These are phyloP conservation scores for Malassezia dermatis DNA, from an alignment of 1,284 basidiomycete species.

Conservation along the genomic window DNA sequence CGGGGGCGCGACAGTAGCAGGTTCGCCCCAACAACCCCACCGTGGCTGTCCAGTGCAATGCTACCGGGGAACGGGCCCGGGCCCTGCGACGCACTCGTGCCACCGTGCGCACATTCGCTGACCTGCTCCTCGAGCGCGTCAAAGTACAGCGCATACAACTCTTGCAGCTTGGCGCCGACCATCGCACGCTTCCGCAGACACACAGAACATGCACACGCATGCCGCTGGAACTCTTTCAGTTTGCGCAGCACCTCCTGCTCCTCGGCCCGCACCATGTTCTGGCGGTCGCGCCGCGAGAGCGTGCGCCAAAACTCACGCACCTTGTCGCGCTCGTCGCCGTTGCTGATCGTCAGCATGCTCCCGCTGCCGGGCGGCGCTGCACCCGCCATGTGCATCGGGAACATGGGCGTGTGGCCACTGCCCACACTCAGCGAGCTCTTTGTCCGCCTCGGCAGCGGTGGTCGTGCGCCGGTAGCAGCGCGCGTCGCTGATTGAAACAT, in stretches of 20 bases:
- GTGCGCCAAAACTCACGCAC: slow-evolving; percentile 96
- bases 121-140: slow-evolving; percentile 98
- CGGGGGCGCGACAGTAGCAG: slow-evolving; percentile 45
- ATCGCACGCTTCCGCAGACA: slow-evolving; percentile 92
- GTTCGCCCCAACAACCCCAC: slow-evolving; percentile 66
- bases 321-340: slow-evolving; percentile 78
- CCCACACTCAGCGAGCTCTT: slow-evolving; percentile 1
- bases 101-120: slow-evolving; percentile 42
- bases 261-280: slow-evolving; percentile 84
- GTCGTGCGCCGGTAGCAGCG: not conserved
- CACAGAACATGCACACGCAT: slow-evolving; percentile 87
- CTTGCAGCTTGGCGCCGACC: slow-evolving; percentile 97
- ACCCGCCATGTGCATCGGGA: slow-evolving; percentile 10
- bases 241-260: slow-evolving; percentile 91
- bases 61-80: slow-evolving; percentile 96
- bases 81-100: slow-evolving; percentile 60
- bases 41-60: slow-evolving; percentile 78
- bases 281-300: slow-evolving; percentile 73
- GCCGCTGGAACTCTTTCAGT: slow-evolving; percentile 99
- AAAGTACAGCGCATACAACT: slow-evolving; percentile 99
- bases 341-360: slow-evolving; percentile 74
- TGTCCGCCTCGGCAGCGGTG: slow-evolving; percentile 1
- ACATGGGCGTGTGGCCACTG: slow-evolving; percentile 7
- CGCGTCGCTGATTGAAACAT: slow-evolving; percentile 34
- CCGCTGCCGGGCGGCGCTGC: slow-evolving; percentile 23